Evolutionary conservation across 768 basidiomycete species (phyloP), one percentile per base, ranked within the genome.

Genomic region (Pleurotus cornucopiae): DNA sequence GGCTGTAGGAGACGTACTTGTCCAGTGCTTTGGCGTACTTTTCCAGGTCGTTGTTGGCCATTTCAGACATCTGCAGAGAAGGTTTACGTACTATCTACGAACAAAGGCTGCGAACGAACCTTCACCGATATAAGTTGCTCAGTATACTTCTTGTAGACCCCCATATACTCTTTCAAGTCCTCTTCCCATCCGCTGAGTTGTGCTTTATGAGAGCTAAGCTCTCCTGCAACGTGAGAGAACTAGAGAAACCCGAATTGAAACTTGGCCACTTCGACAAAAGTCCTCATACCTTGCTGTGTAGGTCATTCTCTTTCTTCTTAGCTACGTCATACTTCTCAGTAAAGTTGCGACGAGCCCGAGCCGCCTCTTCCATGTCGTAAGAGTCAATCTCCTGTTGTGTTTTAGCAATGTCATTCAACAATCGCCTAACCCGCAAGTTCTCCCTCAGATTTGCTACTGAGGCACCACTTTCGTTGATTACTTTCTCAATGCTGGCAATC

Each of bases 21-120:
- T 99, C 97, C 47, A 99, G 73, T 2, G 97, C 97, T 67, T 98
- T 98, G 4, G 85, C 91, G 59, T 98, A 98, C 74, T 98, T 98
- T 75, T 99, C 96, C 53, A 99, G 70, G 69, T 99, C 97, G 58
- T 83, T 89, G 69, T 96, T 98, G 5, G 96, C 94, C 87, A 98
- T 93, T 69, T 98, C 95, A 30, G 94, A 93, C 73, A 97, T 92
- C 95, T 98, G 61, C 21, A 39, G 14, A 44, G n/a, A 14, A 43
- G 23, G 46, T 16, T 12, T 25, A 49, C 23, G 49, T 45, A 38
- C 16, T 49, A 43, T 40, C 14, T 43, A 6, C 21, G 34, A 12
- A 46, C 20, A 53, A 55, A 44, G 39, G 14, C 55, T 46, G 16
- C 43, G 6, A 47, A 3, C 73, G 40, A 63, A 93, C 95, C 82